Conservation (phyloP, 805 yeast species). For the Cyberlindnera samutprakarnensis region DNA sequence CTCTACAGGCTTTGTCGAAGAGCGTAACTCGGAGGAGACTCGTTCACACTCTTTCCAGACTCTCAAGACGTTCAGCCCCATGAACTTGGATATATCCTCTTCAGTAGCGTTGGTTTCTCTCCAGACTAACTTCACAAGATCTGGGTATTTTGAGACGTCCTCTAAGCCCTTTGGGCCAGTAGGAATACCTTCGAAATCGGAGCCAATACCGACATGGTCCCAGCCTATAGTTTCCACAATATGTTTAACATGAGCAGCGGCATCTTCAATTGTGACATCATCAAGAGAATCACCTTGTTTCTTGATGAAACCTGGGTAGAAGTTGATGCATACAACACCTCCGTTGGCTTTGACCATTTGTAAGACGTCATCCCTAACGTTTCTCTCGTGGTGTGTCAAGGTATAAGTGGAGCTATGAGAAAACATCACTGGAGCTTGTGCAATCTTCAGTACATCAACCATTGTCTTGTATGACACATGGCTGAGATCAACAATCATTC, state of each 20-base stretch:
- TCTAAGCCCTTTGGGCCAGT: slow-evolving; percentile 41
- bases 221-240: slow-evolving; percentile 39
- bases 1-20: slow-evolving; percentile 25
- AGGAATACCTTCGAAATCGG: slow-evolving; percentile 50
- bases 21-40: slow-evolving; percentile 21
- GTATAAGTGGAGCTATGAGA: slow-evolving; percentile 40
- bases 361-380: slow-evolving; percentile 42
- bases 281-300: slow-evolving; percentile 8
- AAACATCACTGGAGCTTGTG: slow-evolving; percentile 41
- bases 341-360: slow-evolving; percentile 30
- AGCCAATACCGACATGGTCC: slow-evolving; percentile 44
- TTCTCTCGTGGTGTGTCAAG: slow-evolving; percentile 34
- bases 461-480: slow-evolving; percentile 43
- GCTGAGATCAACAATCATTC: slow-evolving; percentile 44
- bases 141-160: slow-evolving; percentile 49
- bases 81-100: slow-evolving; percentile 32
- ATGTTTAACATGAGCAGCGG: slow-evolving; percentile 37
- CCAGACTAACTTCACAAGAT: slow-evolving; percentile 30
- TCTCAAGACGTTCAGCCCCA: slow-evolving; percentile 39
- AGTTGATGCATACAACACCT: slow-evolving; percentile 43
- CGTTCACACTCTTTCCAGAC: slow-evolving; percentile 39
- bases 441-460: slow-evolving; percentile 33
- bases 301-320: slow-evolving; percentile 33
- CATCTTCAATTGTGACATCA: slow-evolving; percentile 36
- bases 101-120: slow-evolving; percentile 33